Base-by-base conservation (phyloP, 2,329 filamentous ascomycete genomes). In the Arthrobotrys pseudoclavata region DNA sequence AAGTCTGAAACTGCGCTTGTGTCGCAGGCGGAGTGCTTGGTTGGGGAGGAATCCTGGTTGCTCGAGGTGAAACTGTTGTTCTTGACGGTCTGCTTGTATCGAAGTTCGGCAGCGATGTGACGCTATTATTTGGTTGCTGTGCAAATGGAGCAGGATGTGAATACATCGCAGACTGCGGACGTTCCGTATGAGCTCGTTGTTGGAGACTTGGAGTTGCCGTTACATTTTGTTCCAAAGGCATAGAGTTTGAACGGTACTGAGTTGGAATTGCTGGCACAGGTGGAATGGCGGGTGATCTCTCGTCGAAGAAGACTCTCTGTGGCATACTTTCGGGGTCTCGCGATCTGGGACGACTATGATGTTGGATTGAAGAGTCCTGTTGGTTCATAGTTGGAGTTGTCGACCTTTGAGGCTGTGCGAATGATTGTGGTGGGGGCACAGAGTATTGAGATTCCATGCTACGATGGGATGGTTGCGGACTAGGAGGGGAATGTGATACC, bases 161-260 rank as follows among this genome's bases (percentile, higher is more conserved):
- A 9, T 71, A 68, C 67, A 77, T 77, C 18, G 74, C 74, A 0
- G 74, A 77, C 20, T 77, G 74, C 7, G 74, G 74, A 10, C 74
- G 74, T 29, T 77, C 74, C 1, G 74, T 77, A 18, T 61, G 67
- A 15, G 74, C 61, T 53, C 74, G 18, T 20, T 77, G 74, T 53
- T 77, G 67, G 7, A 67, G 52, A 26, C 60, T 20, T n/a, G 57
- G 72, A 12, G 53, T 71, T 40, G 67, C 53, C 7, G 61, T 52
- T 22, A 50, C 24, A n/a, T 45, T 34, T 22, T 76, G 64, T 26
- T 69, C 50, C 60, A 77, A 40, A 2, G 74, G 74, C 61, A 77
- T 55, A 2, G 74, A 77, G 26, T 77, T 77, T 31, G 74, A 77
- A 26, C 74, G 74, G 26, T 55, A 77, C 45, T 70, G 67, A 18